phyloP scores from a whole-genome alignment of 2,329 filamentous ascomycete genomes.

The Colletotrichum melonis region DNA sequence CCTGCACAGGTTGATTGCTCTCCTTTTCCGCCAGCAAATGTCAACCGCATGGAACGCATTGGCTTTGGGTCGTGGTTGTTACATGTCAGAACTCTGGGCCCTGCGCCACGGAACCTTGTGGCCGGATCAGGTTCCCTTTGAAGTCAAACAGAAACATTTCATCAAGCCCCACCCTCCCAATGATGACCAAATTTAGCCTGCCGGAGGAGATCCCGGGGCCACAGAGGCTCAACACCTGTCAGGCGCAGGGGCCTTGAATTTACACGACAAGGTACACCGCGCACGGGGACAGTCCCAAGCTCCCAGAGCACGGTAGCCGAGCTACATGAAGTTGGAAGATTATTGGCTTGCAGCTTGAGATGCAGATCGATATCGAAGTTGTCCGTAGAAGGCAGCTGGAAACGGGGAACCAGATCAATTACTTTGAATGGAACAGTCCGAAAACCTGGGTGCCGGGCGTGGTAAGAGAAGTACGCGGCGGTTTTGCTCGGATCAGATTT shows the following conservation, averaged over 20 bases:
- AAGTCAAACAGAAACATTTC: slow-evolving; percentile 31
- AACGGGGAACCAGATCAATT: slow-evolving; percentile 7
- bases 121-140: slow-evolving; percentile 12
- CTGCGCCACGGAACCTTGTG: slow-evolving; percentile 18
- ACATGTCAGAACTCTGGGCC: slow-evolving; percentile 25
- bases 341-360: background rate
- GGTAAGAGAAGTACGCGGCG: background rate
- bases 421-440: slow-evolving; percentile 12
- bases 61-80: slow-evolving; percentile 5
- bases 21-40: background rate
- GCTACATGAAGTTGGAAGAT: background rate
- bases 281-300: background rate
- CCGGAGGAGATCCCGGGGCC: slow-evolving; percentile 3
- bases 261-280: background rate
- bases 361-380: slow-evolving; percentile 10
- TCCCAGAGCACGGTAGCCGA: background rate
- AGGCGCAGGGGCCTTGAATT: background rate
- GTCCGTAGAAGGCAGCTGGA: background rate
- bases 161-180: background rate
- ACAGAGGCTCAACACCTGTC: slow-evolving; percentile 14
- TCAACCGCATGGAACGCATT: background rate
- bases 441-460: slow-evolving; percentile 5
- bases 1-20: background rate
- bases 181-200: slow-evolving; percentile 11
- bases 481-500: background rate